These are phyloP conservation scores for Ligustrum vulgare DNA, from an alignment of 257 asterid genomes.

Conservation along the genomic window DNA sequence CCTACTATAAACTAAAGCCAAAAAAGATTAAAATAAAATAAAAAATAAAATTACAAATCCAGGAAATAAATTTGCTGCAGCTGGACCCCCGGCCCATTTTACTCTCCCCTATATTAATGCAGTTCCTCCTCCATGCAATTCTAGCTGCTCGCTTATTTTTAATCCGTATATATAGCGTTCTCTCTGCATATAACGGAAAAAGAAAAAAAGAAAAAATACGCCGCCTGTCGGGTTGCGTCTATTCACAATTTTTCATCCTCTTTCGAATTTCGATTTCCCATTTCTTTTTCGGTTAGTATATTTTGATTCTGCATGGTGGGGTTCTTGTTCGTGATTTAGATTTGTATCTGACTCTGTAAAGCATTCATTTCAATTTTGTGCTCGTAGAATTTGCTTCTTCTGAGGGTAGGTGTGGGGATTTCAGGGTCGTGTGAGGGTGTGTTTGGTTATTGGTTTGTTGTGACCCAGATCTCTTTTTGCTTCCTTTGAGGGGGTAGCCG, in stretches of 20 bases:
- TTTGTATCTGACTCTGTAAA: slow-evolving; percentile 20
- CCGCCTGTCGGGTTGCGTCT: slow-evolving; percentile 46
- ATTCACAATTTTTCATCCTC: neutral
- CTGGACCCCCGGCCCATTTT: slow-evolving; percentile 31
- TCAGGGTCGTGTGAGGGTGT: slow-evolving; percentile 43
- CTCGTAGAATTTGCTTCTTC: slow-evolving; percentile 46
- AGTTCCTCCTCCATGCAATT: slow-evolving; percentile 55
- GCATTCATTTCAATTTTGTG: neutral
- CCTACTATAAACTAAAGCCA: neutral
- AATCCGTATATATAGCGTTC: slow-evolving; percentile 31
- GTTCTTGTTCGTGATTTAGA: slow-evolving; percentile 33
- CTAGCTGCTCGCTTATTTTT: slow-evolving; percentile 80
- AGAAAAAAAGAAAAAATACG: no score
- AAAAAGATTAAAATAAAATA: neutral
- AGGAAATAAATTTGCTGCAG: neutral
- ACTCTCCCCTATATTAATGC: slow-evolving; percentile 47
- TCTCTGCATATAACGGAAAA: slow-evolving; percentile 11
- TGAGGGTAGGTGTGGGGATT: slow-evolving; percentile 96
- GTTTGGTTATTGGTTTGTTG: slow-evolving; percentile 55
- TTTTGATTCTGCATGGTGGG: slow-evolving; percentile 62
- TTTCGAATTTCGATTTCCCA: neutral
- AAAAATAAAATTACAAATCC: neutral
- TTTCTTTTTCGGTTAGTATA: neutral
- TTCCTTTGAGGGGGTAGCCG: slow-evolving; percentile 99
- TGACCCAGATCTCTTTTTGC: slow-evolving; percentile 65